Percentiles rank a stretch among this genome's conserved stretches.
Conservation (phyloP, 441 rosid species). For the Metrosideros polymorpha region DNA sequence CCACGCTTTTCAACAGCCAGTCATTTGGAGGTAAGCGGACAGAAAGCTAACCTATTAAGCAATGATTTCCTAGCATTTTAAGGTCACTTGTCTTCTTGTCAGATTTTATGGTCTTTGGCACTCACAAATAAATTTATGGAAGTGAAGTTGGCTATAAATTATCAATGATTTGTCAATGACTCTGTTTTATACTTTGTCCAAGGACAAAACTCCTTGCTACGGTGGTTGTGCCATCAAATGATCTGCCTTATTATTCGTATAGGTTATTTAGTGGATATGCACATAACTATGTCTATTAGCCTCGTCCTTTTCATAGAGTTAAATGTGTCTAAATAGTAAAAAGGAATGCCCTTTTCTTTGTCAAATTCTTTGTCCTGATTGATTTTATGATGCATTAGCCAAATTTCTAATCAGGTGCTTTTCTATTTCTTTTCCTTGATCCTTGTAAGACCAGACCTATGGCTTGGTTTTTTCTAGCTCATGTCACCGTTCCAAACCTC, state of each 20-base stretch:
- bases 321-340: background rate
- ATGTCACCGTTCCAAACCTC: conserved; percentile 79
- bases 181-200: background rate
- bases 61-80: background rate
- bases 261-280: background rate
- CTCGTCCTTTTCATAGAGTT: background rate
- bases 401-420: conserved; percentile 3
- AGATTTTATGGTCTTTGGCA: background rate
- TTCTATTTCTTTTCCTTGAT: conserved; percentile 7
- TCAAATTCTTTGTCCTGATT: background rate
- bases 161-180: background rate
- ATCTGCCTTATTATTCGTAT: background rate
- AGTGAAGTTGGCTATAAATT: background rate
- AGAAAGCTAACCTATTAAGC: background rate
- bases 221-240: background rate
- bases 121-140: background rate
- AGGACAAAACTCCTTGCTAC: background rate
- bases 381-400: background rate
- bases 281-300: background rate
- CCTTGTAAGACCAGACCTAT: conserved; percentile 55
- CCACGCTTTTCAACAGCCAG: conserved; percentile 69
- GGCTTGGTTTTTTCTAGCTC: conserved; percentile 96
- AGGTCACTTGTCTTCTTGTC: background rate
- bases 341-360: background rate
- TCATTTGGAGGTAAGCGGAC: conserved; percentile 55